Percentiles rank a stretch among this genome's conserved stretches.
Conservation (phyloP, 2,329 filamentous ascomycete species). For the Colletotrichum viniferum region DNA sequence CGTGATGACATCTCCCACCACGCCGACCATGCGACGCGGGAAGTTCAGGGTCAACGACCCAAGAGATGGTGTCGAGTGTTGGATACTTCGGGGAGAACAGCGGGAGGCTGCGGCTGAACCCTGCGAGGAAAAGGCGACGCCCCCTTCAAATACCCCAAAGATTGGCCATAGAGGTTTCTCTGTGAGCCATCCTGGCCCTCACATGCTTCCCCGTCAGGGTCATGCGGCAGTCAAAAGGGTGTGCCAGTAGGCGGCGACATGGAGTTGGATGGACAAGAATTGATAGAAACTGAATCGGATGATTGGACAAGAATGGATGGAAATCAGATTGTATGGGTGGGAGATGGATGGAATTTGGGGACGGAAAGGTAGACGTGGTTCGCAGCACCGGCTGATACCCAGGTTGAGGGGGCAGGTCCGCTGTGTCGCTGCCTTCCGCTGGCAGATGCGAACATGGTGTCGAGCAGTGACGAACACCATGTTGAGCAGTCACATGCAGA, state of each 20-base stretch:
- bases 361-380: neutral
- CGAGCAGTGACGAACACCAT: too few relatives aligned
- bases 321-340: too few relatives aligned
- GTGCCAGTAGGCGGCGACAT: neutral
- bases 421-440: neutral
- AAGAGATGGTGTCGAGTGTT: neutral
- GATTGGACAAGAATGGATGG: neutral
- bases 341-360: too few relatives aligned
- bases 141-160: neutral
- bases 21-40: neutral
- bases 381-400: neutral
- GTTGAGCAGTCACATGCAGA: neutral
- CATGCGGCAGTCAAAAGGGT: neutral
- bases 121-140: too few relatives aligned
- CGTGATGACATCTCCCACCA: neutral
- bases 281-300: too few relatives aligned
- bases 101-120: constrained; percentile 43
- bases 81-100: constrained; percentile 80
- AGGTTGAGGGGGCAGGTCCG: neutral
- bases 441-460: neutral
- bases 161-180: neutral
- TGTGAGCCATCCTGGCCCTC: neutral
- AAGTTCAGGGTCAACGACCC: neutral
- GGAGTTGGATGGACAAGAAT: neutral
- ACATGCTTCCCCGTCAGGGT: neutral